Conservation (phyloP, 352 stramenopile species). For the Phytophthora megakarya region DNA sequence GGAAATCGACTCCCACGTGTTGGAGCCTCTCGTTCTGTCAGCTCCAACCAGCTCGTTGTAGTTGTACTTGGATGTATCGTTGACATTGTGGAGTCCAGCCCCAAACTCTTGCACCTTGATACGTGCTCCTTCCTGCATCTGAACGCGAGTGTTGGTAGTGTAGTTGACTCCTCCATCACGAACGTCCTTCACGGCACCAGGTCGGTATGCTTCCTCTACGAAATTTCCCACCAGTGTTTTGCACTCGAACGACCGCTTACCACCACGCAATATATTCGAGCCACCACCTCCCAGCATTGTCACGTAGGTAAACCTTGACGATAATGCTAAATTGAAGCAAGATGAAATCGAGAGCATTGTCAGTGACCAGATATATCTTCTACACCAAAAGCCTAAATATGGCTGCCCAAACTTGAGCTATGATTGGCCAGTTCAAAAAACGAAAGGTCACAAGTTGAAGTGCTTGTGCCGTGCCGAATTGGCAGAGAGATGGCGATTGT, state of each 20-base stretch:
- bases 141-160: slow-evolving; percentile 55
- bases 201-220: slow-evolving; percentile 77
- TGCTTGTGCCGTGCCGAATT: neutral
- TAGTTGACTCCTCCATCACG: slow-evolving; percentile 55
- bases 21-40: slow-evolving; percentile 55
- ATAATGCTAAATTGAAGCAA: neutral
- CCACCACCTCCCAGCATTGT: slow-evolving; percentile 56
- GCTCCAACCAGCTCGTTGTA: slow-evolving; percentile 67
- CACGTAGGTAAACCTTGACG: neutral
- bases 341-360: neutral
- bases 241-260: slow-evolving; percentile 79
- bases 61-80: slow-evolving; percentile 66
- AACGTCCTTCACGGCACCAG: slow-evolving; percentile 45
- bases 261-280: slow-evolving; percentile 82
- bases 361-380: slow-evolving; percentile 9
- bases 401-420: neutral
- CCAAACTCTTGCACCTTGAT: slow-evolving; percentile 50
- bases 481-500: neutral
- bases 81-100: slow-evolving; percentile 44
- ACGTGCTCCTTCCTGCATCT: slow-evolving; percentile 60
- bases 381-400: slow-evolving; percentile 6
- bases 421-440: slow-evolving; percentile 19
- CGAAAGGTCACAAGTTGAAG: slow-evolving; percentile 9
- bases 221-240: slow-evolving; percentile 84
- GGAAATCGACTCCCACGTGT: slow-evolving; percentile 63